Base-by-base conservation (phyloP, 78 protist species). In the Creolimax fragrantissima region DNA sequence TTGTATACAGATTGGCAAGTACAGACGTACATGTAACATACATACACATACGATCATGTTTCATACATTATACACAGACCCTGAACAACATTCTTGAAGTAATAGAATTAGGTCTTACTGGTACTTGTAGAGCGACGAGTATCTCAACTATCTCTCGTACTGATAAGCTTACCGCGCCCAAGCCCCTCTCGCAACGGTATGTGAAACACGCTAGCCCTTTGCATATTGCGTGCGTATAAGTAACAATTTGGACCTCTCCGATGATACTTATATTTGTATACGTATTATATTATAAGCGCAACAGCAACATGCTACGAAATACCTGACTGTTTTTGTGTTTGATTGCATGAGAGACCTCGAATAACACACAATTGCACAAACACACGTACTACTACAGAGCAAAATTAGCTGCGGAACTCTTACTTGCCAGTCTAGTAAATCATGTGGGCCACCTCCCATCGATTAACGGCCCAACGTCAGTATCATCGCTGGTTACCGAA, bases 81-180 rank as follows among this genome's bases (percentile, higher is more conserved):
- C 90, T 88, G 6, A 43, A 32, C 47, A 88, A 11, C 5, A 74
- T 88, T n/a, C 90, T 88, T 5, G 90, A 88, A 36, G 90, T 88
- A 32, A 88, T 88, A n/a, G 90, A 88, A 36, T 32, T 88, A 5
- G 90, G 90, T 5, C 7, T 88, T 5, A 88, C 90, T n/a, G 90
- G 90, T 5, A 32, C 85, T 6, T 32, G 90, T 84, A 17, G 74
- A 0, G 11, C 24, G 1, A 58, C 42, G 41, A 83, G 86, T 11
- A 6, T 6, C 5, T 36, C 1, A 41, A 24, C 86, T 35, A 83
- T 35, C 5, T 24, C 86, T 39, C 7, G 86, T 32, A 83, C 74
- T 6, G 86, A 5, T 6, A 83, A 83, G 7, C 7, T 83, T 36
- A 83, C 17, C 6, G 86, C 35, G 42, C 86, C 86, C 7, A 83